A percentile compares a stretch with the other conserved stretches of the same genome.
These are phyloP conservation scores for Trametes pubescens DNA, from an alignment of 1,284 basidiomycete genomes.

Conservation along the genomic window DNA sequence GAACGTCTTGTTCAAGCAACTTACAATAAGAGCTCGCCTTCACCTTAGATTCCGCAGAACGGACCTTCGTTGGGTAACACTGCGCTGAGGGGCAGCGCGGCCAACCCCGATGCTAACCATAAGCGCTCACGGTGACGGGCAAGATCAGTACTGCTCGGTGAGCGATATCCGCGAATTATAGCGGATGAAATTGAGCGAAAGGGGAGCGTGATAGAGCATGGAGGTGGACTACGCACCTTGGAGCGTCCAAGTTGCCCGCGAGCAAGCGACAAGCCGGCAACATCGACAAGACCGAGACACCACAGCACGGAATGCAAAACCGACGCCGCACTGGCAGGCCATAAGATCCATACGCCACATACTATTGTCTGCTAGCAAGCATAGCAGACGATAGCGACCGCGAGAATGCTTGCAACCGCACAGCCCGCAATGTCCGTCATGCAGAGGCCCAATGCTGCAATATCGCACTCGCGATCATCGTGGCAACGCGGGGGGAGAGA, in stretches of 20 bases:
- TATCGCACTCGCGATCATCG: background rate
- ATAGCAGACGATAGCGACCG: background rate
- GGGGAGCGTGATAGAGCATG: background rate
- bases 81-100: background rate
- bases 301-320: background rate
- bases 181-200: background rate
- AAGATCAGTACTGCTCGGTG: background rate
- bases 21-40: slow-evolving; percentile 15
- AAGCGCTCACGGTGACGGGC: background rate
- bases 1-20: slow-evolving; percentile 1
- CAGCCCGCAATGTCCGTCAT: background rate
- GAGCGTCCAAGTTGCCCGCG: background rate
- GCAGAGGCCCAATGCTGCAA: background rate
- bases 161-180: background rate
- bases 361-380: background rate
- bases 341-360: slow-evolving; percentile 4
- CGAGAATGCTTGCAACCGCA: background rate
- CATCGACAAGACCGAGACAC: slow-evolving; percentile 24
- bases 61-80: background rate
- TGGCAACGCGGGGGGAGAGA: background rate
- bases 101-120: background rate
- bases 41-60: background rate
- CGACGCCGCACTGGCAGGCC: slow-evolving; percentile 3
- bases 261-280: background rate
- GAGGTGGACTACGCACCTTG: background rate